Percentiles rank a stretch among this genome's conserved stretches.
phyloP scores from a whole-genome alignment of 2,329 filamentous ascomycete genomes.

The Botryotinia narcissicola region DNA sequence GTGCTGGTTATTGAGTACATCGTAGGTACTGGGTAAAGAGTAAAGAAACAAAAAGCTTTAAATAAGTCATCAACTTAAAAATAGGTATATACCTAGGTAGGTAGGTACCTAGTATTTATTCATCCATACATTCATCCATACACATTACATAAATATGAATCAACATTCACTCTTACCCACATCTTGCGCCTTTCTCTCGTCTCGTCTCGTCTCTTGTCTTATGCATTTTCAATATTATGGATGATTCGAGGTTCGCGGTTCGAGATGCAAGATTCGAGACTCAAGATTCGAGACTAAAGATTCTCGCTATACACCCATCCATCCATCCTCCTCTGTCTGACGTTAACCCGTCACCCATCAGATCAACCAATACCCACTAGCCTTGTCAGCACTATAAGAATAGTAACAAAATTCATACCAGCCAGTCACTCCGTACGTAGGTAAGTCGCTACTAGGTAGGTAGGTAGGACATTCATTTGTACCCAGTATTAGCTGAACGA shows the following conservation, averaged over 20 bases:
- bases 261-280: not conserved
- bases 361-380: constrained; percentile 9
- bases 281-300: too few species aligned
- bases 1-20: too few species aligned
- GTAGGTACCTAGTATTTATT: too few species aligned
- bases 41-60: not conserved
- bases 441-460: not conserved
- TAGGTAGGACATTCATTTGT: not conserved
- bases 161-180: not conserved
- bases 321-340: not conserved
- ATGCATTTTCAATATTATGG: not conserved
- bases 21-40: not conserved
- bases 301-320: too few species aligned
- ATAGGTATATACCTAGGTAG: not conserved
- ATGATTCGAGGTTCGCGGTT: not conserved
- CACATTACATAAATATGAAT: not conserved
- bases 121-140: not conserved
- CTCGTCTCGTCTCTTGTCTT: not conserved
- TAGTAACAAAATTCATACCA: not conserved
- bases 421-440: not conserved
- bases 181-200: not conserved
- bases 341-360: not conserved
- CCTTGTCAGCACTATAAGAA: constrained; percentile 11
- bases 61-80: not conserved
- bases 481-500: not conserved